These are phyloP conservation scores for Angophora floribunda DNA, from an alignment of 345 rosid genomes.

Conservation along the genomic window DNA sequence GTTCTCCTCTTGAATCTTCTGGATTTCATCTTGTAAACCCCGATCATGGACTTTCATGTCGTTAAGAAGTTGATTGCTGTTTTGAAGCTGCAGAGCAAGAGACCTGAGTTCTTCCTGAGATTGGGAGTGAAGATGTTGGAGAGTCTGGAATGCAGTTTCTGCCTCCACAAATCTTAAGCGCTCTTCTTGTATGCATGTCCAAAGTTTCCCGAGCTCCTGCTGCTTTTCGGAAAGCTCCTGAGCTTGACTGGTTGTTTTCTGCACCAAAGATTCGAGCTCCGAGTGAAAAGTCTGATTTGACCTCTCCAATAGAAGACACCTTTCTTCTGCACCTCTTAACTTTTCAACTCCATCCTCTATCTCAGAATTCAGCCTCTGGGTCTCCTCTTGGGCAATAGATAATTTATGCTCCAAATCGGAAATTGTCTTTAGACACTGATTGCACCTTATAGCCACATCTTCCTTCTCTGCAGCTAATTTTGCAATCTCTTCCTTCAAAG, in stretches of 20 bases:
- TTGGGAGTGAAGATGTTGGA: slow-evolving; percentile 90
- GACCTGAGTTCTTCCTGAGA: slow-evolving; percentile 92
- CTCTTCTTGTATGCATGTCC: slow-evolving; percentile 89
- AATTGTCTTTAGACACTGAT: slow-evolving; percentile 67
- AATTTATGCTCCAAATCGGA: slow-evolving; percentile 58
- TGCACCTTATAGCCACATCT: slow-evolving; percentile 55
- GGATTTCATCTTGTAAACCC: slow-evolving; percentile 46
- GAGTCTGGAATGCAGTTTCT: slow-evolving; percentile 95
- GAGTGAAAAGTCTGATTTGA: slow-evolving; percentile 67
- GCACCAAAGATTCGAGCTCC: slow-evolving; percentile 52
- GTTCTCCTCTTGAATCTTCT: slow-evolving; percentile 44
- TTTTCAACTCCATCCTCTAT: slow-evolving; percentile 56
- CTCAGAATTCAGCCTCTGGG: slow-evolving; percentile 57
- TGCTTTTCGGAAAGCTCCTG: slow-evolving; percentile 80
- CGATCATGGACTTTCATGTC: slow-evolving; percentile 58
- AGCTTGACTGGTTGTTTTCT: slow-evolving; percentile 57
- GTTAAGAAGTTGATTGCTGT: slow-evolving; percentile 42
- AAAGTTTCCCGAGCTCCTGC: slow-evolving; percentile 74
- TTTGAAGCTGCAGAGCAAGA: slow-evolving; percentile 55
- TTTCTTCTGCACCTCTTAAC: slow-evolving; percentile 75
- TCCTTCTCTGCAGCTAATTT: slow-evolving; percentile 61
- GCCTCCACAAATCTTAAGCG: slow-evolving; percentile 82
- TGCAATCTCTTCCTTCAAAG: slow-evolving; percentile 43
- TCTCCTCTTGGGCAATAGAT: slow-evolving; percentile 52
- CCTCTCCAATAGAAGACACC: slow-evolving; percentile 60